phyloP scores from a whole-genome alignment of 257 asterid genomes.

The Nicotiana noctiflora region DNA sequence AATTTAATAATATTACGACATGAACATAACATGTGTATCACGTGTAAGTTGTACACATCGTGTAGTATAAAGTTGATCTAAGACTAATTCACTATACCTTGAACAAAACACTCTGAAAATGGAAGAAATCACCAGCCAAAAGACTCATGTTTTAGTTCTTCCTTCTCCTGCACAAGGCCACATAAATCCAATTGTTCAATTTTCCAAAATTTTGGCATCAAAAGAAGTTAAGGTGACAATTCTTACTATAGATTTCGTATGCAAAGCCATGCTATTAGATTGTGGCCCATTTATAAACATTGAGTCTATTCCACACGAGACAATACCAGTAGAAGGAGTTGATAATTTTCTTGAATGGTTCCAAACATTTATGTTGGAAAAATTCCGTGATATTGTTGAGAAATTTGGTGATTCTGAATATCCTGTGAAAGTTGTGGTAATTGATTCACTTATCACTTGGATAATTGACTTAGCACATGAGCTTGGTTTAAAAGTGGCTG shows the following conservation, averaged over 20 bases:
- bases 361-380: not conserved
- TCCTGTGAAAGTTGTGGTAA: slow-evolving; percentile 13
- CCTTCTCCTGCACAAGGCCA: slow-evolving; percentile 56
- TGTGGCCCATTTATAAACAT: slow-evolving; percentile 16
- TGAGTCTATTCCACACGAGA: slow-evolving; percentile 20
- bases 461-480: slow-evolving; percentile 14
- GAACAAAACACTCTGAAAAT: not conserved
- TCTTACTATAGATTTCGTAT: slow-evolving; percentile 10
- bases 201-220: slow-evolving; percentile 39
- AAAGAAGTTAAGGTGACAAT: slow-evolving; percentile 27
- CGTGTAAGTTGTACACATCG: too few relatives aligned
- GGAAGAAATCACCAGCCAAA: not conserved
- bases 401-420: not conserved
- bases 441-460: slow-evolving; percentile 23
- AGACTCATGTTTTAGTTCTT: slow-evolving; percentile 28
- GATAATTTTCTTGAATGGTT: slow-evolving; percentile 13
- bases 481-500: slow-evolving; percentile 21
- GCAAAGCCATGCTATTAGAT: not conserved
- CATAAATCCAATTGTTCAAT: slow-evolving; percentile 38
- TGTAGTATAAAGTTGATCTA: too few relatives aligned
- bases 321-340: not conserved
- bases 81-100: too few relatives aligned
- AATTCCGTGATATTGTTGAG: slow-evolving; percentile 19
- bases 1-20: too few relatives aligned
- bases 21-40: too few relatives aligned